These are phyloP conservation scores for Haberlea rhodopensis DNA, from an alignment of 257 asterid genomes.

Conservation along the genomic window DNA sequence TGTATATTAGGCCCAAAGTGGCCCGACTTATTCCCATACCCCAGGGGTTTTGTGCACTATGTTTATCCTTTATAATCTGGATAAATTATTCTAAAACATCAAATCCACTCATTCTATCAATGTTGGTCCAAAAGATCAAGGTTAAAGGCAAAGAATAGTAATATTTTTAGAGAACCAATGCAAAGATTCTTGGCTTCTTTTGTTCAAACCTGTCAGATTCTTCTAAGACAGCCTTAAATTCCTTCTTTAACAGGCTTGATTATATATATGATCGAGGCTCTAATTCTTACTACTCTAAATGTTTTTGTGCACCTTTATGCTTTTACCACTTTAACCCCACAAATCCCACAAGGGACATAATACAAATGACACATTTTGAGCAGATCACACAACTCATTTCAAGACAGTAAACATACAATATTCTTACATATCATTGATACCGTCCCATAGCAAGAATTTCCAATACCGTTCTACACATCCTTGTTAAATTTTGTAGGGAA, in stretches of 20 bases:
- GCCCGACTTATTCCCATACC: too few relatives aligned
- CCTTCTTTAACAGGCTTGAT: slow-evolving; percentile 49
- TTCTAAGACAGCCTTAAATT: too few relatives aligned
- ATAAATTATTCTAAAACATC: not conserved
- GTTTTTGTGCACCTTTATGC: slow-evolving; percentile 43
- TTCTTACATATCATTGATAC: slow-evolving; percentile 30
- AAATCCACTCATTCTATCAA: not conserved
- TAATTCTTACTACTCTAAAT: slow-evolving; percentile 60
- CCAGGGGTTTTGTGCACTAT: too few relatives aligned
- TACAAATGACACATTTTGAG: slow-evolving; percentile 27
- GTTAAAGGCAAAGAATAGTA: slow-evolving; percentile 44
- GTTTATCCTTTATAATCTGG: too few relatives aligned
- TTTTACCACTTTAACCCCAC: slow-evolving; percentile 58
- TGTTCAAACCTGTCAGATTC: slow-evolving; percentile 83
- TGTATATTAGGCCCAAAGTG: too few relatives aligned
- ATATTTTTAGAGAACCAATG: slow-evolving; percentile 49
- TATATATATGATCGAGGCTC: slow-evolving; percentile 46
- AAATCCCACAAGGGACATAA: slow-evolving; percentile 33
- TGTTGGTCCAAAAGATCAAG: not conserved
- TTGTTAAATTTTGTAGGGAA: too few relatives aligned
- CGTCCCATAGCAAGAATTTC: slow-evolving; percentile 9
- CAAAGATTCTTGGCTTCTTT: slow-evolving; percentile 89
- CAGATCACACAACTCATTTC: slow-evolving; percentile 30
- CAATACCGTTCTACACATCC: too few relatives aligned
- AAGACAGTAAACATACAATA: slow-evolving; percentile 27